Evolutionary conservation across 2,329 filamentous ascomycete genomes (phyloP).

Genomic region (Beauveria bassiana): DNA sequence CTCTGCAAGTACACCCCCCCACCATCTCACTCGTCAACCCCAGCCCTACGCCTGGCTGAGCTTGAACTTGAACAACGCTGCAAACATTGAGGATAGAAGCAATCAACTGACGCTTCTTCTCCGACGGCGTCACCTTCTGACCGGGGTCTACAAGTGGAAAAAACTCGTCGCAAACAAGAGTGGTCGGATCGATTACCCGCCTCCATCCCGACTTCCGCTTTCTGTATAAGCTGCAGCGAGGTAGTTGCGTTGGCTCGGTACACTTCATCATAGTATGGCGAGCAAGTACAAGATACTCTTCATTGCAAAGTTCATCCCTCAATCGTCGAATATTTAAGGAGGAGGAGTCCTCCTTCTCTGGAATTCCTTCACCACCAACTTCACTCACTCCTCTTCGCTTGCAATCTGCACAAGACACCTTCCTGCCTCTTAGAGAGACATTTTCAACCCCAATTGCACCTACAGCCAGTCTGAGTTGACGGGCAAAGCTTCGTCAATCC

Average conservation of each 20-base stretch:
- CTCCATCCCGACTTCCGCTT: background rate
- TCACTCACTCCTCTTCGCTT: background rate
- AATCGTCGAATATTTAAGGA: background rate
- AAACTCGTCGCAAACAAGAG: background rate
- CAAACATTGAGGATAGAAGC: constrained; percentile 6
- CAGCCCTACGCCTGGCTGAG: background rate
- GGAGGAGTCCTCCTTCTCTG: background rate
- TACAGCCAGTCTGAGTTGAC: background rate
- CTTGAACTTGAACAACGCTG: background rate
- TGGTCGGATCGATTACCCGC: background rate
- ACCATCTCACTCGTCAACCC: background rate
- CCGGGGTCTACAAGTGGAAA: constrained; percentile 6
- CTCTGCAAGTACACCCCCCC: constrained; percentile 3
- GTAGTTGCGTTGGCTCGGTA: constrained; percentile 7
- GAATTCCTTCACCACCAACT: background rate
- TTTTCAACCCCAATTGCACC: background rate
- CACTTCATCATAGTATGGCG: constrained; percentile 5
- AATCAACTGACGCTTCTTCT: background rate
- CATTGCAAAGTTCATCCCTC: background rate
- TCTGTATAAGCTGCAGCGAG: constrained; percentile 3
- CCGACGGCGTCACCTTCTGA: background rate
- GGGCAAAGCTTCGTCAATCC: background rate
- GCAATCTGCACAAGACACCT: background rate
- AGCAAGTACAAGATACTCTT: background rate
- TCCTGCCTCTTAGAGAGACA: background rate